Base-by-base conservation (phyloP, 208 protist species). In the Wallacemonas sp. region DNA sequence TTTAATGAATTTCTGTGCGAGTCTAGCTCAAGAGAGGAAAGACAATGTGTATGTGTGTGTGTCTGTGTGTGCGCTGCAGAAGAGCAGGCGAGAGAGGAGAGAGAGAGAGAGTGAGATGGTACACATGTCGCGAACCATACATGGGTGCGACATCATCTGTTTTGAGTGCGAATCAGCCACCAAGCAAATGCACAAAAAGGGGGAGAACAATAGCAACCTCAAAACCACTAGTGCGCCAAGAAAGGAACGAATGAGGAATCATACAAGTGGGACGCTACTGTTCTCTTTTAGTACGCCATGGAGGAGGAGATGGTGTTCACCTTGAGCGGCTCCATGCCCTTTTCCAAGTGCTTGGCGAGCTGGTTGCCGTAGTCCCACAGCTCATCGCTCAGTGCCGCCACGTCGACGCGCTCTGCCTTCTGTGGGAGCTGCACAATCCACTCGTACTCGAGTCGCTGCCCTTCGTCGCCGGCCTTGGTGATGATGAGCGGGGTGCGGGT, bases 401-500 rank as follows among this genome's bases (percentile, higher is more conserved):
- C 64, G 49, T 93, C 79, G 1, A 91, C 65, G 11, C 76, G 67
- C 74, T 97, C 89, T 7, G 85, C 84, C 54, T 86, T 77, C 57
- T 87, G 77, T 12, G 91, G 91, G 22, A 97, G 76, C 65, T 62
- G 69, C 10, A 92, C 91, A 67, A 97, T 82, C 74, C 79, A 93
- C 76, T 97, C 91, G 52, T 97, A 97, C 81, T 97, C 88, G 5
- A 97, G 77, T 1, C 89, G 82, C 63, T 87, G 73, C 3, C 91
- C 91, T 50, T 97, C 88, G 33, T 94, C 89, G 0, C 91, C 88
- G 3, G 77, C 77, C 8, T 79, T 78, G 36, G 86, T 87, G 72
- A 94, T 94, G 61, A 97, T 93, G n/a, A 97, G 81, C 44, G 91
- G 91, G 14, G 91, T 97, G 45, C 91, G 91, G 12, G 82, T 83